phyloP scores from a whole-genome alignment of 768 basidiomycete genomes.

The Lactarius hatsudake region DNA sequence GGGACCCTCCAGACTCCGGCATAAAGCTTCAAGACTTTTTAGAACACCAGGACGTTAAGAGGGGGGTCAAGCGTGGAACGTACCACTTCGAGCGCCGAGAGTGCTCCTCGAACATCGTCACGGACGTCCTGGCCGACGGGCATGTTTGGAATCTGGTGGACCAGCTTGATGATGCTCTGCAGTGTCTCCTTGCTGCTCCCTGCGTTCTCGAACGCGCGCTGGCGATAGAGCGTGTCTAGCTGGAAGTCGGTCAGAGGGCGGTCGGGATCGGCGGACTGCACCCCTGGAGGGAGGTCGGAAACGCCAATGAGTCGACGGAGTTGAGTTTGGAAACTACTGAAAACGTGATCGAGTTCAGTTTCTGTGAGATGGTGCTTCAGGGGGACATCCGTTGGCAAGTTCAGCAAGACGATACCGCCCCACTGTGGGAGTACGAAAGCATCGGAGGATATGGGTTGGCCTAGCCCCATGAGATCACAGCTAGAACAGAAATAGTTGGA shows the following conservation, averaged over 20 bases:
- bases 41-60: not conserved
- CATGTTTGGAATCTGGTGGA: constrained; percentile 88
- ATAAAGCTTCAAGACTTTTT: constrained; percentile 38
- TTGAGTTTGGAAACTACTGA: constrained; percentile 67
- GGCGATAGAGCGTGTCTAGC: constrained; percentile 71
- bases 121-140: constrained; percentile 78
- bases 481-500: not conserved
- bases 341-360: constrained; percentile 48
- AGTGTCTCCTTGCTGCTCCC: constrained; percentile 70
- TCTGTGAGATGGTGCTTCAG: constrained; percentile 40
- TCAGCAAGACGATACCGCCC: constrained; percentile 83
- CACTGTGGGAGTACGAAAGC: constrained; percentile 93
- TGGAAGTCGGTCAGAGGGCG: constrained; percentile 66
- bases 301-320: constrained; percentile 81
- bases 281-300: constrained; percentile 51
- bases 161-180: constrained; percentile 76
- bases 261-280: constrained; percentile 35
- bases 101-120: constrained; percentile 64
- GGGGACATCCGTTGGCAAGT: constrained; percentile 43
- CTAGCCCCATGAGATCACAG: constrained; percentile 36
- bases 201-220: constrained; percentile 67
- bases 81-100: constrained; percentile 74
- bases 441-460: constrained; percentile 45
- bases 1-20: constrained; percentile 40
- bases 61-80: constrained; percentile 25